These are phyloP conservation scores for Logfia minima DNA, from an alignment of 129 eudicot species.

Conservation along the genomic window DNA sequence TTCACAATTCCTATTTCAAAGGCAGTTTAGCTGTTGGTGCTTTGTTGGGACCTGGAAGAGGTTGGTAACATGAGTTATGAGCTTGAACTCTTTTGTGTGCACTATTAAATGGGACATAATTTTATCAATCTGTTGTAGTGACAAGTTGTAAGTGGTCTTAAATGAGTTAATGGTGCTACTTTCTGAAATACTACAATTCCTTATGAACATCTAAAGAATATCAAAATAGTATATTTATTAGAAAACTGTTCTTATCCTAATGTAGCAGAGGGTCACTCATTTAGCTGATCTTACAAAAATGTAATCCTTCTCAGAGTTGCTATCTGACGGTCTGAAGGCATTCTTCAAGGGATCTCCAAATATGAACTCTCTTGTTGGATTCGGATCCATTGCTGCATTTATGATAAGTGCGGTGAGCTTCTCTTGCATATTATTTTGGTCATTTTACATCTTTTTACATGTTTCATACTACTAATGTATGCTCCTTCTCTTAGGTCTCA, in stretches of 20 bases:
- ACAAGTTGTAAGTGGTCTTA: background rate
- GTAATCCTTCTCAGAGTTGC: conserved; percentile 52
- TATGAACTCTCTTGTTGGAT: conserved; percentile 97
- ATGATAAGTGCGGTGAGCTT: conserved; percentile 69
- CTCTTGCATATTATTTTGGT: conserved; percentile 17
- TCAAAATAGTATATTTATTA: background rate
- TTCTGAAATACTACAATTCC: background rate
- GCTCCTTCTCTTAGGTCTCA: conserved; percentile 56
- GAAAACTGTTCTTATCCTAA: background rate
- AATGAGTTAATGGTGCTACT: conserved; percentile 4
- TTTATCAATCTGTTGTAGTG: background rate
- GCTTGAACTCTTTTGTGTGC: background rate
- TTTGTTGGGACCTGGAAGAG: conserved; percentile 90
- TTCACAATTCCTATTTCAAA: conserved; percentile 83
- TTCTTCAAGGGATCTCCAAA: conserved; percentile 84
- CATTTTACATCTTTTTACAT: conserved; percentile 2
- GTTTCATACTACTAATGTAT: conserved; percentile 19
- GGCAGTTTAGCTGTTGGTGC: conserved; percentile 86
- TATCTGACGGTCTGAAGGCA: conserved; percentile 76
- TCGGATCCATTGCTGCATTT: conserved; percentile 91
- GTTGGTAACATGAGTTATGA: conserved; percentile 35
- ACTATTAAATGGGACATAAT: background rate
- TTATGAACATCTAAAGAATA: background rate
- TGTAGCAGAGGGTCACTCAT: background rate
- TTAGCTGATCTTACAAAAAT: conserved; percentile 1